phyloP scores from a whole-genome alignment of 2,329 filamentous ascomycete genomes.

The Elsinoe australis region DNA sequence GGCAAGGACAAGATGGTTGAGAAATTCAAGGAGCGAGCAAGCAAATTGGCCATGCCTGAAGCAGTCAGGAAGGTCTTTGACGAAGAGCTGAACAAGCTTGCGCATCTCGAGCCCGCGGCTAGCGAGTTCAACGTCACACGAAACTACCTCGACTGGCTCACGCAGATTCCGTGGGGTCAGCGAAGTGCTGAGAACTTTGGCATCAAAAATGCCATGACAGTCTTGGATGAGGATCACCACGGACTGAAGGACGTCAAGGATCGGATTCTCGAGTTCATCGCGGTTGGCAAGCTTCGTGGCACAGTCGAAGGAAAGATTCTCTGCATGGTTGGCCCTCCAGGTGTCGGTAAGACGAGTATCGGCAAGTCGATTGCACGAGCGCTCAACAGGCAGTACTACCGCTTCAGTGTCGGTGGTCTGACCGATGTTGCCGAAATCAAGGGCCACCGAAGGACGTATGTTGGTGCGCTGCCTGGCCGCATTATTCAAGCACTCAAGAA shows the following conservation, averaged over 20 bases:
- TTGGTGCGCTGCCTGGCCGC: conserved; percentile 86
- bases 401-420: conserved; percentile 93
- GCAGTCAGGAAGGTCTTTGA: conserved; percentile 96
- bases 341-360: conserved; percentile 97
- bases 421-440: conserved; percentile 99
- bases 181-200: conserved; percentile 94
- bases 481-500: conserved; percentile 99
- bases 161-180: conserved; percentile 95
- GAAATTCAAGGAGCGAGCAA: conserved; percentile 91
- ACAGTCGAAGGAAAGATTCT: conserved; percentile 98
- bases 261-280: conserved; percentile 95
- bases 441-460: conserved; percentile 91
- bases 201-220: conserved; percentile 80
- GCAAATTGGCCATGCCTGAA: conserved; percentile 92
- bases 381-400: conserved; percentile 91
- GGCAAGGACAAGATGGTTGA: conserved; percentile 97
- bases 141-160: conserved; percentile 98
- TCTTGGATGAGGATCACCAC: conserved; percentile 94
- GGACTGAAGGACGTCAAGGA: conserved; percentile 98
- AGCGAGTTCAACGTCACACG: conserved; percentile 98
- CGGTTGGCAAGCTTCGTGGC: conserved; percentile 90
- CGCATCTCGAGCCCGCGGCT: conserved; percentile 86
- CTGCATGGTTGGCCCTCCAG: conserved; percentile 93
- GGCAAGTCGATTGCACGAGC: conserved; percentile 96
- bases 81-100: conserved; percentile 94